Conservation (phyloP, 176 grass and related monocot species). For the Metroxylon sagu region DNA sequence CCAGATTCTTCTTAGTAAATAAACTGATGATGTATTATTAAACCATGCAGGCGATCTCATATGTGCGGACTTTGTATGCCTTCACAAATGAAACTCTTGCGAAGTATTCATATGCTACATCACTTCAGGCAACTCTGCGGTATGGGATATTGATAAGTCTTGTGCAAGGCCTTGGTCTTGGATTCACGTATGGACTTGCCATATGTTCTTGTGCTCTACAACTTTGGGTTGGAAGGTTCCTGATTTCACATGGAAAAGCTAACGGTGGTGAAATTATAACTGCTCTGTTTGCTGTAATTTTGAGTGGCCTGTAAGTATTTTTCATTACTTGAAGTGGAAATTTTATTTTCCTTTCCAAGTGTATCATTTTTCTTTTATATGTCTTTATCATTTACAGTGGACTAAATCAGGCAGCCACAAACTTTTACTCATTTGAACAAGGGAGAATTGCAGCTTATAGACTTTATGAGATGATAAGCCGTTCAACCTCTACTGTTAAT, state of each 20-base stretch:
- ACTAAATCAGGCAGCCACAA: conserved; percentile 97
- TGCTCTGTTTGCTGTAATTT: conserved; percentile 89
- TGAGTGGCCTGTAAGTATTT: conserved; percentile 90
- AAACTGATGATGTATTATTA: not conserved
- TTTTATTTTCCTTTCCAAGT: conserved; percentile 1
- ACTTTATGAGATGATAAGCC: conserved; percentile 98
- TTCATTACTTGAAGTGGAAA: not conserved
- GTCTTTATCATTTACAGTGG: conserved; percentile 44
- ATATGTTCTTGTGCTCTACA: conserved; percentile 97
- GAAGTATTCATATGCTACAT: conserved; percentile 99
- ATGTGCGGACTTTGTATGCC: conserved; percentile 75
- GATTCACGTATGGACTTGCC: conserved; percentile 97
- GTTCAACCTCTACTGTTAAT: conserved; percentile 73
- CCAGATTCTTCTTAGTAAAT: no score
- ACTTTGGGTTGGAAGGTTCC: conserved; percentile 86
- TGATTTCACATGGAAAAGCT: conserved; percentile 65
- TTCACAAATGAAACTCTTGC: conserved; percentile 99
- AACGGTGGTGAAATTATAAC: conserved; percentile 92
- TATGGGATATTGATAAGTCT: conserved; percentile 99
- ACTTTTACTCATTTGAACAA: conserved; percentile 99
- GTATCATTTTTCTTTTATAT: conserved; percentile 12
- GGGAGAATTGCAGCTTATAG: conserved; percentile 96
- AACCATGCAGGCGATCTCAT: conserved; percentile 62
- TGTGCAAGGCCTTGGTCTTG: conserved; percentile 97
- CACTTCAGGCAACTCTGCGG: conserved; percentile 90